Percentiles rank a stretch among this genome's conserved stretches.
Conservation (phyloP, 2,329 filamentous ascomycete species). For the Aspergillus candidus region DNA sequence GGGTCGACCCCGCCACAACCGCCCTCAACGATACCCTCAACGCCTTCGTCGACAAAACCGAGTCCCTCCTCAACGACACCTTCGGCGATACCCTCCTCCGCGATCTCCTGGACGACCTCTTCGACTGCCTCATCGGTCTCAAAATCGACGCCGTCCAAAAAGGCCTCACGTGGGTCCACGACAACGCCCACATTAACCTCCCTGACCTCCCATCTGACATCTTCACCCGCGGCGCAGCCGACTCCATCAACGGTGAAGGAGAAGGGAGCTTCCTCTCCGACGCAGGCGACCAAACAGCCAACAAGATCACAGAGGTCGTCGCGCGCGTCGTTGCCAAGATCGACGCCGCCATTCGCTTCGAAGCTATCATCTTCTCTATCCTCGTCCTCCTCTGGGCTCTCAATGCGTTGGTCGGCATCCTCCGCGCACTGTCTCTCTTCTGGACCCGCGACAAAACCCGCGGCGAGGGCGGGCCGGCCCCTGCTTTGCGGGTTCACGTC, state of each 20-base stretch:
- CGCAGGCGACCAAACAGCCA: slow-evolving; percentile 64
- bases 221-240: slow-evolving; percentile 71
- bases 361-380: slow-evolving; percentile 71
- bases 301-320: slow-evolving; percentile 76
- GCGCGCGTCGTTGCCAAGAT: slow-evolving; percentile 63
- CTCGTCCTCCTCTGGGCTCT: slow-evolving; percentile 73
- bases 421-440: slow-evolving; percentile 60
- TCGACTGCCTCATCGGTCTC: slow-evolving; percentile 80
- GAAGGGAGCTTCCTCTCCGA: slow-evolving; percentile 71
- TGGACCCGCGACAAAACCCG: slow-evolving; percentile 54
- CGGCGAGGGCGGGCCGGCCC: slow-evolving; percentile 51
- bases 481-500: slow-evolving; percentile 10
- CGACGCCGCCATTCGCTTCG: slow-evolving; percentile 61
- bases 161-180: slow-evolving; percentile 87
- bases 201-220: slow-evolving; percentile 72
- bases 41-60: slow-evolving; percentile 71
- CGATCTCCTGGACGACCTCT: slow-evolving; percentile 68
- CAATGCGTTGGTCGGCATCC: slow-evolving; percentile 67
- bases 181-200: slow-evolving; percentile 77
- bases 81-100: slow-evolving; percentile 80
- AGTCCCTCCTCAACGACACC: slow-evolving; percentile 63
- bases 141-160: slow-evolving; percentile 81
- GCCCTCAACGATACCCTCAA: slow-evolving; percentile 84
- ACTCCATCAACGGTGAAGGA: slow-evolving; percentile 44
- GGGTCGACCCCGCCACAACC: slow-evolving; percentile 75